Base-by-base conservation (phyloP, 2,329 filamentous ascomycete genomes). In the Fusarium abutilonis region DNA sequence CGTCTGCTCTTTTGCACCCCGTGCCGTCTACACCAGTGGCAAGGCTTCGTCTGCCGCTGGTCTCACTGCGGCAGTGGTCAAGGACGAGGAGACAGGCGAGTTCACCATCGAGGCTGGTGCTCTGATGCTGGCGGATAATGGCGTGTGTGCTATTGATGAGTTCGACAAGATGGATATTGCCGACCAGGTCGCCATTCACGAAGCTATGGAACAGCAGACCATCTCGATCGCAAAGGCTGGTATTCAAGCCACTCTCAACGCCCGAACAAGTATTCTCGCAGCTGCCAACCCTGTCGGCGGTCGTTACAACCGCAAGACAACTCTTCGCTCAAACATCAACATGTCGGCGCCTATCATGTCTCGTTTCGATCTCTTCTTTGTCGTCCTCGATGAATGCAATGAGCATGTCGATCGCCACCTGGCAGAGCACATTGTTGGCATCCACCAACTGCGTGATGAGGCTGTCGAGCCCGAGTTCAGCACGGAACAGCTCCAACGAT, bases 161-260 rank as follows among this genome's bases (percentile, higher is more conserved):
- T 99, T 99, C 70, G 95, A 99, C 86, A 99, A 99, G 81, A 99
- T 99, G 95, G 95, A 99, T 72, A 91, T 99, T 61, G 88, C 82
- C 48, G 95, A 99, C 75, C 95, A 99, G 79, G 95, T 99, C 52
- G 95, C 95, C 66, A 99, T 99, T 72, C 95, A 99, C 84, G 95
- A 99, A 86, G 95, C 95, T 57, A 99, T 99, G 95, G 95, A 99
- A 85, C 95, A 99, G 81, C 95, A 99, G 78, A 99, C 95, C 6
- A 99, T 99, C 66, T 97, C 93, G 9, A 99, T 99, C 71, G 94
- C 95, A 58, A 99, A 99, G 79, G 95, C 95, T 6, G 95, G 95
- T 71, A 99, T 99, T 56, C 95, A 99, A 75, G 96, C 95, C 4
- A 99, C 95, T 0, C 85, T 99, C 41, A 99, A 99, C 73, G 95